phyloP scores from a whole-genome alignment of 2,329 filamentous ascomycete species.

The Scytalidium sp. region DNA sequence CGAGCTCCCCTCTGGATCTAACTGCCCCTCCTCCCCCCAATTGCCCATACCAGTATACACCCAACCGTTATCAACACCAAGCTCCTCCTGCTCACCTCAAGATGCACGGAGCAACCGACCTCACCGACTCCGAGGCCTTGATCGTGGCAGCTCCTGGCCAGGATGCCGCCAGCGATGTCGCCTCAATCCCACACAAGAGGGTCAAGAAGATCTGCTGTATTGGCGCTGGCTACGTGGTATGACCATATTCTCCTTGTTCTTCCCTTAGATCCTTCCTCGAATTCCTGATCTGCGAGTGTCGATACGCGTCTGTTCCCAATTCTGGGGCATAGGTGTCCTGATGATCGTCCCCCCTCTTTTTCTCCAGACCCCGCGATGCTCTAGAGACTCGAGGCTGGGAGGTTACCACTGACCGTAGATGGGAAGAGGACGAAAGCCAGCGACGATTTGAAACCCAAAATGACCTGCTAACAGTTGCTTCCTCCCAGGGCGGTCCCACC shows the following conservation, averaged over 20 bases:
- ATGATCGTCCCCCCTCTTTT: too few species aligned
- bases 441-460: constrained; percentile 8
- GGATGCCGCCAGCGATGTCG: neutral
- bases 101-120: neutral
- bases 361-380: too few species aligned
- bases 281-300: too few species aligned
- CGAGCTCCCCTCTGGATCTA: too few species aligned
- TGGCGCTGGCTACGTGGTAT: constrained; percentile 71
- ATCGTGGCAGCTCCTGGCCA: neutral
- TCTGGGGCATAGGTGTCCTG: too few species aligned
- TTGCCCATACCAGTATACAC: too few species aligned
- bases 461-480: constrained; percentile 6
- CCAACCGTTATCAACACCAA: too few species aligned
- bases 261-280: neutral
- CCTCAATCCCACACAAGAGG: neutral
- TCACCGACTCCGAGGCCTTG: neutral
- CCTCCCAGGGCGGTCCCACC: constrained; percentile 60
- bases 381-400: too few species aligned
- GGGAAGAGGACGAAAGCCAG: neutral
- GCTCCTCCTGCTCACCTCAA: too few species aligned
- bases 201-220: constrained; percentile 55
- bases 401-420: too few species aligned
- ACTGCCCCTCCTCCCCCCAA: too few species aligned
- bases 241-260: constrained; percentile 27
- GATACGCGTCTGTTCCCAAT: too few species aligned